Base-by-base conservation (phyloP, 2,329 filamentous ascomycete genomes). In the Leptographium procerum region DNA sequence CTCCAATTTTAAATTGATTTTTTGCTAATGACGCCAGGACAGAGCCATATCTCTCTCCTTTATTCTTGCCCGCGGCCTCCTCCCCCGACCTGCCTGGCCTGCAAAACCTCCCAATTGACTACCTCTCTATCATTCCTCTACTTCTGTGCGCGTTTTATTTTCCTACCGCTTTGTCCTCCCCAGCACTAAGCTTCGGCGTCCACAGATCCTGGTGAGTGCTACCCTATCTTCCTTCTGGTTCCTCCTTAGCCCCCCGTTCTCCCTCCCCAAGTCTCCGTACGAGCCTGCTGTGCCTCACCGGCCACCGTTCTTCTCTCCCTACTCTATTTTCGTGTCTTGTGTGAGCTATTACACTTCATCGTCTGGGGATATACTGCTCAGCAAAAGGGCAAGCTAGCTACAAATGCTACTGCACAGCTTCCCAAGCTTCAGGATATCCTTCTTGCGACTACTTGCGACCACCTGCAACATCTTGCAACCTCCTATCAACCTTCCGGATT, bases 21-120 rank as follows among this genome's bases (percentile, higher is more conserved):
- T 56, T 59, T 22, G 58, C 58, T 58, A 58, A 62, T 60, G 59
- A 61, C 57, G 59, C 58, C 57, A 62, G 60, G 52, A 28, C 19
- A 24, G 40, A 29, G 26, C 58, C 55, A 56, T 60, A 60, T 56
- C 58, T 59, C 55, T 51, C n/a, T 50, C 36, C 34, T 14, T 57
- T 56, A 52, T 34, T 36, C 57, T 40, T 29, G 33, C 22, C 33
- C 16, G 33, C 45, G 26, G n/a, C 34, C 43, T 55, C 43, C 8
- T 33, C 31, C 29, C 31, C 43, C 28, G 28, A 52, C 24, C 31
- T 26, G 28, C n/a, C n/a, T 10, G 52, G 45, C 31, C 11, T 22
- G 26, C 45, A 24, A 24, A 29, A n/a, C 22, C 7, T 40, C 4
- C 33, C 55, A 57, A 57, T 57, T 52, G 55, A 40, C 24, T 22